phyloP scores from a whole-genome alignment of 1,139 yeast genomes.

The Zygoascus hellenicus region DNA sequence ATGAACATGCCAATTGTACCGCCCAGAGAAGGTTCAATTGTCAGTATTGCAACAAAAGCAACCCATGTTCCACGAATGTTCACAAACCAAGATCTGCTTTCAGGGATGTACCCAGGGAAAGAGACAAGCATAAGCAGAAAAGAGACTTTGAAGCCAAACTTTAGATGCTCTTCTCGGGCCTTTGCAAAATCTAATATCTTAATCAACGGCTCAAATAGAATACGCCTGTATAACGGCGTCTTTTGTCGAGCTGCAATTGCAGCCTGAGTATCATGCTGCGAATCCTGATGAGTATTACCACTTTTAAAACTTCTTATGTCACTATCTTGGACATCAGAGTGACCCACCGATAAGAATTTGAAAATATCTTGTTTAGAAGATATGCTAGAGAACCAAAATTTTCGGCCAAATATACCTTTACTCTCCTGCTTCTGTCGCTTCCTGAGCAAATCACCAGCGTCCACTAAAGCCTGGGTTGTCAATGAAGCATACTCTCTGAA shows the following conservation, averaged over 20 bases:
- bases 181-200: background rate
- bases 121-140: constrained; percentile 42
- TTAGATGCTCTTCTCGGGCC: constrained; percentile 11
- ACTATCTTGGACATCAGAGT: constrained; percentile 22
- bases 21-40: constrained; percentile 47
- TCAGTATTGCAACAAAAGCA: constrained; percentile 47
- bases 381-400: constrained; percentile 40
- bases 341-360: constrained; percentile 33
- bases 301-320: constrained; percentile 19
- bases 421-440: constrained; percentile 33
- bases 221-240: background rate
- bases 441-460: constrained; percentile 30
- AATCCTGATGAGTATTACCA: background rate
- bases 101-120: constrained; percentile 46
- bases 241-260: background rate
- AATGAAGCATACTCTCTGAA: constrained; percentile 38
- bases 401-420: constrained; percentile 36
- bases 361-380: constrained; percentile 32
- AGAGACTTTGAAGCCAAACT: constrained; percentile 42
- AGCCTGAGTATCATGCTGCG: constrained; percentile 1
- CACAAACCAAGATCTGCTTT: constrained; percentile 42
- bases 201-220: background rate
- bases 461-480: constrained; percentile 33
- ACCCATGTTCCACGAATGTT: constrained; percentile 47
- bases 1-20: constrained; percentile 45